A percentile compares a stretch with the other conserved stretches of the same genome.
These are phyloP conservation scores for Chenopodium formosanum DNA, from an alignment of 148 eudicot species.

Conservation along the genomic window DNA sequence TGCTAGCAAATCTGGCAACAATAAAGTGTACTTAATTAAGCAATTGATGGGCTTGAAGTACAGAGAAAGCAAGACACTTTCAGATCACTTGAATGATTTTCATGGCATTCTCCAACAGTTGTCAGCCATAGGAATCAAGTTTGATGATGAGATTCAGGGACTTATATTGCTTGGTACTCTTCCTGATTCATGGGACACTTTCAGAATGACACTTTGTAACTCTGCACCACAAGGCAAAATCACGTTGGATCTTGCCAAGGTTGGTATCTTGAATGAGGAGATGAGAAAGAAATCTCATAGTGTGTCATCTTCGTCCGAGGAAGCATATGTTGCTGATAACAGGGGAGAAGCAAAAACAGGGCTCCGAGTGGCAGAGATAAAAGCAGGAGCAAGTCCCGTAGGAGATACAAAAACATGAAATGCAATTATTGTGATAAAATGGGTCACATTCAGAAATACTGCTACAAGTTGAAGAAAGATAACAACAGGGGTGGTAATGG, in stretches of 20 bases:
- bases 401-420: conserved; percentile 8
- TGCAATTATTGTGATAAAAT: neutral
- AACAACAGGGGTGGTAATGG: neutral
- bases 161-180: neutral
- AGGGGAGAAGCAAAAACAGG: conserved; percentile 1
- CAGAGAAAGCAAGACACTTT: too few relatives aligned
- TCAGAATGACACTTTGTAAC: neutral
- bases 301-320: neutral
- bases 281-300: too few relatives aligned
- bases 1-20: conserved; percentile 12
- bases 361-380: conserved; percentile 4
- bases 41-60: neutral
- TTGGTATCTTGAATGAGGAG: neutral
- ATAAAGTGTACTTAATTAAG: conserved; percentile 19
- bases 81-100: too few relatives aligned
- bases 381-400: conserved; percentile 5
- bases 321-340: neutral
- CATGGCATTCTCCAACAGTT: too few relatives aligned
- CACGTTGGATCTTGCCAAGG: neutral
- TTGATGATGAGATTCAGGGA: neutral
- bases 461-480: conserved; percentile 6
- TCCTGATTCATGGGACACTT: neutral
- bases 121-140: too few relatives aligned
- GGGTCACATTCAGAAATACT: conserved; percentile 5
- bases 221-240: neutral